These are phyloP conservation scores for Syzygium aromaticum DNA, from an alignment of 345 rosid species.

Conservation along the genomic window DNA sequence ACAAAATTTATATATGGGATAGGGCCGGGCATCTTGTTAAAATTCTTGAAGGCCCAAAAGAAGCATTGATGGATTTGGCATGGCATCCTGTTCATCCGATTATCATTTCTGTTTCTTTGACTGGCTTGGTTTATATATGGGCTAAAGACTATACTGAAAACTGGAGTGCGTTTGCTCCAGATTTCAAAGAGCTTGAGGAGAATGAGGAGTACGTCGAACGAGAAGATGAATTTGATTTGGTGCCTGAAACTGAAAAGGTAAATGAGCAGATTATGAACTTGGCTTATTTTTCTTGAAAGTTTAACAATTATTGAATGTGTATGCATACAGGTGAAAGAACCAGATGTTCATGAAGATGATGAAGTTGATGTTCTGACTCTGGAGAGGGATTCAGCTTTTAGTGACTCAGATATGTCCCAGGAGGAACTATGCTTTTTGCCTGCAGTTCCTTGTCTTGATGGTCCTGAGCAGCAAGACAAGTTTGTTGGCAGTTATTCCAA, in stretches of 20 bases:
- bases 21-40: conserved; percentile 94
- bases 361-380: conserved; percentile 86
- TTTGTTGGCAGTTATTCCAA: conserved; percentile 50
- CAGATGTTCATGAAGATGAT: conserved; percentile 83
- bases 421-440: conserved; percentile 94
- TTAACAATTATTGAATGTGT: conserved; percentile 11
- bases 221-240: conserved; percentile 93
- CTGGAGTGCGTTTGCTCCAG: conserved; percentile 99
- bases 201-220: conserved; percentile 98
- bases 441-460: conserved; percentile 77
- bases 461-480: conserved; percentile 61
- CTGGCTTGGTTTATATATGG: conserved; percentile 95
- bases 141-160: conserved; percentile 98
- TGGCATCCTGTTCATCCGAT: conserved; percentile 99
- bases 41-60: conserved; percentile 99
- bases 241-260: conserved; percentile 94
- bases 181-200: conserved; percentile 98
- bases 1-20: conserved; percentile 98
- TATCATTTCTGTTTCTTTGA: conserved; percentile 82
- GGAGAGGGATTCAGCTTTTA: conserved; percentile 67
- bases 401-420: conserved; percentile 95
- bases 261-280: neutral
- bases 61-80: conserved; percentile 87
- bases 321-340: conserved; percentile 60
- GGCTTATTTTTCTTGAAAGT: neutral